Conservation (phyloP, 1,139 yeast species). For the Kodamaea arcana region DNA sequence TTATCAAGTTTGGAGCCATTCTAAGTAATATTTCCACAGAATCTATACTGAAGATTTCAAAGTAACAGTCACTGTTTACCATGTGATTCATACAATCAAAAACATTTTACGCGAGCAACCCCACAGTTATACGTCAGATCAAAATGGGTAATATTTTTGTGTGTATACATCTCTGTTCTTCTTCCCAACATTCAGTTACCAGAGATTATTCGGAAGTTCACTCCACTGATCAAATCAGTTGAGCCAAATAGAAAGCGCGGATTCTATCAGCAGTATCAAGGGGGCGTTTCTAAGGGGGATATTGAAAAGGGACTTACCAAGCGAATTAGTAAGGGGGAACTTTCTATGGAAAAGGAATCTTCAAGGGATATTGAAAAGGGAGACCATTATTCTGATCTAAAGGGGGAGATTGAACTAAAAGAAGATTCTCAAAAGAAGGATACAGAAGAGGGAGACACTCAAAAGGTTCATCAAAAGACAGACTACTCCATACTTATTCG, state of each 20-base stretch:
- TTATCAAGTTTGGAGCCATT: too few species aligned
- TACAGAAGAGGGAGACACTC: not conserved
- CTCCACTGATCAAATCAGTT: constrained; percentile 1
- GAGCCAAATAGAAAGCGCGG: not conserved
- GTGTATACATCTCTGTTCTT: constrained; percentile 3
- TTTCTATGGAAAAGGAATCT: too few species aligned
- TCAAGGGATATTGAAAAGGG: too few species aligned
- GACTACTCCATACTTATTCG: too few species aligned
- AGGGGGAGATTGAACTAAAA: not conserved
- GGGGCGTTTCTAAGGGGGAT: too few species aligned
- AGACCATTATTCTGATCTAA: too few species aligned
- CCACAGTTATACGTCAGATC: not conserved
- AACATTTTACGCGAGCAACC: not conserved
- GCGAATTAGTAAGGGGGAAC: too few species aligned
- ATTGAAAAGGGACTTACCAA: too few species aligned
- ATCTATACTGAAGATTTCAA: too few species aligned
- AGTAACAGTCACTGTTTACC: not conserved
- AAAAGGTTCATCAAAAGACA: too few species aligned
- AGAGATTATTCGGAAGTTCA: constrained; percentile 8
- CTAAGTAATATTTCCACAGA: too few species aligned
- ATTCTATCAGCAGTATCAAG: not conserved
- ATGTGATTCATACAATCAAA: not conserved
- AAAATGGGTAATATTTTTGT: not conserved
- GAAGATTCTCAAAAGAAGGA: too few species aligned
- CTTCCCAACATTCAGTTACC: constrained; percentile 11